A percentile compares a stretch with the other conserved stretches of the same genome.
These are phyloP conservation scores for Agastache rugosa DNA, from an alignment of 257 asterid species.

Conservation along the genomic window DNA sequence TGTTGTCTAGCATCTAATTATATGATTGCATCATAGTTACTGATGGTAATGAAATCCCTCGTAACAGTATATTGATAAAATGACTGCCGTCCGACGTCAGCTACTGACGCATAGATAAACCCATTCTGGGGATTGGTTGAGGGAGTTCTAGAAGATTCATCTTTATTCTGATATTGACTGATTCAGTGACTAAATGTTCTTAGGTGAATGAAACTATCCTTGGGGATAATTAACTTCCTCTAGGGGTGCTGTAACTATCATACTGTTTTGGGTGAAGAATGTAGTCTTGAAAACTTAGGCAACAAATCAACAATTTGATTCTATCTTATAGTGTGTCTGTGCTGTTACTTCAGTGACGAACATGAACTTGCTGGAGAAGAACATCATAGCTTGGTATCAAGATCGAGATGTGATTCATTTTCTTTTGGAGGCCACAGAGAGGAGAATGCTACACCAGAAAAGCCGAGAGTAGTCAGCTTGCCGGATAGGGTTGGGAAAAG, in stretches of 20 bases:
- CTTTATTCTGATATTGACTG: neutral
- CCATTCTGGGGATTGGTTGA: neutral
- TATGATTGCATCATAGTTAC: conserved; percentile 11
- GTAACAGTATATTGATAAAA: neutral
- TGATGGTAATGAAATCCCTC: conserved; percentile 6
- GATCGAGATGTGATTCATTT: conserved; percentile 36
- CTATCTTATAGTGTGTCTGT: conserved; percentile 27
- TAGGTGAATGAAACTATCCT: neutral
- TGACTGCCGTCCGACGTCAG: neutral
- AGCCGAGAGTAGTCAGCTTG: conserved; percentile 53
- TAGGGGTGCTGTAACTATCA: neutral
- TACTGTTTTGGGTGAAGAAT: neutral
- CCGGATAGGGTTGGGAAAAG: conserved; percentile 50
- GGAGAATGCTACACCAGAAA: conserved; percentile 32
- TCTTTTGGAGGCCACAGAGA: conserved; percentile 40
- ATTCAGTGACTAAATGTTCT: neutral
- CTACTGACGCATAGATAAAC: neutral
- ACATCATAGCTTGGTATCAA: conserved; percentile 29
- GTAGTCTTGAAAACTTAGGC: neutral
- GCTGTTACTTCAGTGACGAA: conserved; percentile 46
- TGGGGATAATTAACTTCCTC: neutral
- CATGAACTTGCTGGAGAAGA: conserved; percentile 43
- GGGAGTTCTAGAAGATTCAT: neutral
- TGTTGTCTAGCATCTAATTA: conserved; percentile 17
- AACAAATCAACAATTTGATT: neutral